Percentiles rank a stretch among this genome's conserved stretches.
These are phyloP conservation scores for Punctularia strigosozonata DNA, from an alignment of 768 basidiomycete genomes.

Conservation along the genomic window DNA sequence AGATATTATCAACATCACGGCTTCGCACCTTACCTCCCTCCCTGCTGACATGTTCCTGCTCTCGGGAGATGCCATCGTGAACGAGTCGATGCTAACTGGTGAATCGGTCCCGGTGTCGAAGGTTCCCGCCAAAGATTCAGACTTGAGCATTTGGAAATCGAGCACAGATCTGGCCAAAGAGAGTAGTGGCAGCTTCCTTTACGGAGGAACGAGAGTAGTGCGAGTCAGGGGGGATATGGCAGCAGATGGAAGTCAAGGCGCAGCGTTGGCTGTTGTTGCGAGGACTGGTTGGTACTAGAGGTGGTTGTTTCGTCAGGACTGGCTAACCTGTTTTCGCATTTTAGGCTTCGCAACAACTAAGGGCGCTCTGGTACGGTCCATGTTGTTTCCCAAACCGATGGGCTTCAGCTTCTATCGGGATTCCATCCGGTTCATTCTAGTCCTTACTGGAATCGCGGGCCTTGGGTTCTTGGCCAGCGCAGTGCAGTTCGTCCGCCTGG, in stretches of 20 bases:
- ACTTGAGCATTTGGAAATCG: constrained; percentile 59
- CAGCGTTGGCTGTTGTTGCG: constrained; percentile 71
- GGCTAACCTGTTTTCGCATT: constrained; percentile 4
- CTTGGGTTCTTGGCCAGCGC: constrained; percentile 88
- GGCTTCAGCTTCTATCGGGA: constrained; percentile 98
- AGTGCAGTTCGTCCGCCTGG: constrained; percentile 82
- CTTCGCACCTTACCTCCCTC: constrained; percentile 56
- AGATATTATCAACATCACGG: constrained; percentile 84
- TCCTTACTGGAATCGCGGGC: constrained; percentile 84
- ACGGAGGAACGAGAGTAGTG: constrained; percentile 85
- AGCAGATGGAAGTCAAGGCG: constrained; percentile 36
- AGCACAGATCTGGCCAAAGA: constrained; percentile 47
- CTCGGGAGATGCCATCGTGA: constrained; percentile 94
- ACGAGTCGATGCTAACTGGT: constrained; percentile 98
- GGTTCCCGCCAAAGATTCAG: constrained; percentile 69
- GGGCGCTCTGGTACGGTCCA: constrained; percentile 88
- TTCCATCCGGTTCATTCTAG: constrained; percentile 81
- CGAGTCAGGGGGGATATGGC: constrained; percentile 60
- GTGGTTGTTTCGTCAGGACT: neutral
- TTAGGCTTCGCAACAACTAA: constrained; percentile 96
- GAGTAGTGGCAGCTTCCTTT: constrained; percentile 73
- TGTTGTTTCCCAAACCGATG: constrained; percentile 97
- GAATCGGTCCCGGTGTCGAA: constrained; percentile 98
- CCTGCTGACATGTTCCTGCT: constrained; percentile 90
- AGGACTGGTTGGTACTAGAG: constrained; percentile 51